Evolutionary conservation across 108 stramenopile genomes (phyloP), one percentile per base, ranked within the genome.

Genomic region (Cyclotella atomus): DNA sequence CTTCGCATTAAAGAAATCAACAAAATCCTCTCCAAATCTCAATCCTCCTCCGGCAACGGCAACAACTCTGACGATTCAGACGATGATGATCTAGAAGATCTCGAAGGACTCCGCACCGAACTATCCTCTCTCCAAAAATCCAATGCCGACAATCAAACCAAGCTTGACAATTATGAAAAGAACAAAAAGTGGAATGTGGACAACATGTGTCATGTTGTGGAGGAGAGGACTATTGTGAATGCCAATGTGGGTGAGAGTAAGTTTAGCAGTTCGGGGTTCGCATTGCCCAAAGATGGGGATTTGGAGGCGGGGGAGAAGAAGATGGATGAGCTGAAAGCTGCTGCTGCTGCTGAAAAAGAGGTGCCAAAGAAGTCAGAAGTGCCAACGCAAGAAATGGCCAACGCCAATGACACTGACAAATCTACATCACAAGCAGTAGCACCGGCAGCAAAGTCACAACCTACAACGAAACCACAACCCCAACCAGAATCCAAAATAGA

Each of bases 131-230:
- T 98, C 5, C 52, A 90, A 71, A 53, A 77, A 43, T 76, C 79
- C 28, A 88, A 95, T 59, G 61, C 45, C 19, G 72, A 69, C 59
- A 77, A 91, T 63, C 81, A 95, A 63, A 76, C 70, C 38, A 91
- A 85, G 53, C 80, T 97, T 49, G 94, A 95, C 32, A 83, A 93
- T 23, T 97, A 97, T 68, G 96, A 97, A 85, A 95, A 96, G 77
- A 92, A 97, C 74, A 96, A 96, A 81, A 97, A 95, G 80, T 97
- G 96, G 97, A 99, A 97, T 73, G 94, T 97, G 17, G 98, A 99
- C 66, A 99, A 99, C 77, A 95, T 99, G 83, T 95, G 93, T 81
- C 79, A 91, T 71, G 93, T 97, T 28, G 89, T 85, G 61, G 95
- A 97, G 68, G 97, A 99, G 73, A 71, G 94, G 57, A 97, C 98